phyloP scores from a whole-genome alignment of 2,329 filamentous ascomycete species.

The Elsinoe arachidis region DNA sequence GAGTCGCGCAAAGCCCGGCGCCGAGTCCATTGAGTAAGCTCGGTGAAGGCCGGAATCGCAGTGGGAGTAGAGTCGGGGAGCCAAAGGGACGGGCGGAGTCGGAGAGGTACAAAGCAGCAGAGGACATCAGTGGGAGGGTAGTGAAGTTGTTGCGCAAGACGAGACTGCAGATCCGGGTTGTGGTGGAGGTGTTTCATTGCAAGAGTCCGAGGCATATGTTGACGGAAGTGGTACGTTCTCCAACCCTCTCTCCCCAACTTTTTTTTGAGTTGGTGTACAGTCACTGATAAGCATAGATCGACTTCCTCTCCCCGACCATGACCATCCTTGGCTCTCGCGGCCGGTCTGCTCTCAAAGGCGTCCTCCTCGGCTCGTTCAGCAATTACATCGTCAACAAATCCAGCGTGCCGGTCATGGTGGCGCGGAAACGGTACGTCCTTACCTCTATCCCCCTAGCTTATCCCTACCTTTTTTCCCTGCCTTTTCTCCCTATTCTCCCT shows the following conservation, averaged over 20 bases:
- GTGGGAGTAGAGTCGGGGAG: constrained; percentile 20
- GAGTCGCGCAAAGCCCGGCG: constrained; percentile 19
- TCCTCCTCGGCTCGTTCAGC: constrained; percentile 89
- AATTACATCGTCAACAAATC: constrained; percentile 97
- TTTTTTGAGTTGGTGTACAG: constrained; percentile 8
- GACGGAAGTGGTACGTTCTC: constrained; percentile 64
- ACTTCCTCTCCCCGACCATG: constrained; percentile 80
- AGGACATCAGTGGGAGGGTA: constrained; percentile 74
- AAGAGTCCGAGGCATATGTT: constrained; percentile 95
- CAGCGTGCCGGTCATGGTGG: constrained; percentile 96
- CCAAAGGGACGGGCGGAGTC: constrained; percentile 51
- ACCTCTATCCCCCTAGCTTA: too few species aligned
- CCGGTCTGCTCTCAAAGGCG: constrained; percentile 84
- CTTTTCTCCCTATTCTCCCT: too few species aligned
- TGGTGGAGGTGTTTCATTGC: constrained; percentile 95
- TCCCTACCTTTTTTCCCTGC: too few species aligned
- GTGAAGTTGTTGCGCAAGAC: constrained; percentile 85
- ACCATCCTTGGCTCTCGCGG: constrained; percentile 90
- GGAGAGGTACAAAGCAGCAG: constrained; percentile 71
- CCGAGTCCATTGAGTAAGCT: constrained; percentile 6
- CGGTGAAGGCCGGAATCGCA: constrained; percentile 19
- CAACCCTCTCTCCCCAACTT: constrained; percentile 2
- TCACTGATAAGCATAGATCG: constrained; percentile 49
- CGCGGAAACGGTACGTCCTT: constrained; percentile 51
- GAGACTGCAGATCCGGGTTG: constrained; percentile 79